Conservation (phyloP, 2,329 filamentous ascomycete genomes). For the Aspergillus tanneri region DNA sequence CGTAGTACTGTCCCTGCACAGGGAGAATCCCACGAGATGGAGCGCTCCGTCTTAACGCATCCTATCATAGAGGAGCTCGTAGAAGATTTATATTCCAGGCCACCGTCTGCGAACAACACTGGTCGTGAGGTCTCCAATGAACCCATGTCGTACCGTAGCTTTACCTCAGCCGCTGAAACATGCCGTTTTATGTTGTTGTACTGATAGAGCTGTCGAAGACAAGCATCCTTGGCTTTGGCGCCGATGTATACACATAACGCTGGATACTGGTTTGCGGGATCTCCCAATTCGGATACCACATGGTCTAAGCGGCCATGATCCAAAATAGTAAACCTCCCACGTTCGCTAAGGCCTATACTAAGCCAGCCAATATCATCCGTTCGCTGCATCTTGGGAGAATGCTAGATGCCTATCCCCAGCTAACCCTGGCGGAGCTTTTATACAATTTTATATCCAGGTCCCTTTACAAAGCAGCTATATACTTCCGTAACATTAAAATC, state of each 20-base stretch:
- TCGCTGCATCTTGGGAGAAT: neutral
- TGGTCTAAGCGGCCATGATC: neutral
- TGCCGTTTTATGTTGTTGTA: slow-evolving; percentile 4
- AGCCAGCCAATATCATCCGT: neutral
- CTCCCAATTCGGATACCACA: neutral
- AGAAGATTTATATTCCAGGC: neutral
- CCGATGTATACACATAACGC: neutral
- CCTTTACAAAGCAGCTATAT: too few relatives aligned
- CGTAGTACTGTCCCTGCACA: neutral
- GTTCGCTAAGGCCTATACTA: neutral
- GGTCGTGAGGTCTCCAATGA: neutral
- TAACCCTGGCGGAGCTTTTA: too few relatives aligned
- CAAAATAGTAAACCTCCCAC: neutral
- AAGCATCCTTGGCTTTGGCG: neutral
- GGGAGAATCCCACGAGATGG: neutral
- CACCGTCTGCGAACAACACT: neutral
- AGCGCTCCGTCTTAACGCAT: neutral
- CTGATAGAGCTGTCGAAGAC: slow-evolving; percentile 2
- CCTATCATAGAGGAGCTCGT: neutral
- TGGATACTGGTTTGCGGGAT: neutral
- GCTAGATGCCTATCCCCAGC: too few relatives aligned
- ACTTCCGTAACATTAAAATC: too few relatives aligned
- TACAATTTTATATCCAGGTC: too few relatives aligned
- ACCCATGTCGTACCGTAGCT: neutral
- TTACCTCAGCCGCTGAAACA: neutral